These are phyloP conservation scores for Neurospora cerealis DNA, from an alignment of 495 filamentous ascomycete species.

Conservation along the genomic window DNA sequence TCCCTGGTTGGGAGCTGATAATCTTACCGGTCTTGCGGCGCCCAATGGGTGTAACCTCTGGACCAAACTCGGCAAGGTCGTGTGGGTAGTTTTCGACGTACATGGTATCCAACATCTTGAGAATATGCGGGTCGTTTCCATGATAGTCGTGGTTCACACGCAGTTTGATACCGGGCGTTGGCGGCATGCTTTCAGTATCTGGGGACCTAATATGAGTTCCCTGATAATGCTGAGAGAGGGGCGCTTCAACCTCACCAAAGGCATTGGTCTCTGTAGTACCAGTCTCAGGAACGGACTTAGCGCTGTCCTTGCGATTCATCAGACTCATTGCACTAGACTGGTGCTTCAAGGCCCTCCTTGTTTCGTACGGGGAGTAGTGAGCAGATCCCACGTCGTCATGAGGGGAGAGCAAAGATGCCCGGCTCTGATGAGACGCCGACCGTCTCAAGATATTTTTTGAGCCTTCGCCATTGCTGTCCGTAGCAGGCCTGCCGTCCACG, in stretches of 20 bases:
- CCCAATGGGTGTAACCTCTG: constrained; percentile 61
- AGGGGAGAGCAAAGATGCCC: constrained; percentile 7
- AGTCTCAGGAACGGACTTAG: constrained; percentile 77
- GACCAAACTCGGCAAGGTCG: constrained; percentile 70
- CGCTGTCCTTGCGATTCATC: constrained; percentile 63
- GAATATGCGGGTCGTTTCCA: constrained; percentile 81
- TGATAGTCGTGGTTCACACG: constrained; percentile 59
- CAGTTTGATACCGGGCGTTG: constrained; percentile 20
- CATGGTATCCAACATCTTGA: constrained; percentile 78
- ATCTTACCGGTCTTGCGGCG: constrained; percentile 51
- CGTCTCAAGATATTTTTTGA: constrained; percentile 22
- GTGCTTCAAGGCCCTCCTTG: constrained; percentile 38
- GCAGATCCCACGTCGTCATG: constrained; percentile 24
- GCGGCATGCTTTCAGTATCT: constrained; percentile 21
- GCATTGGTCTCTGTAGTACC: constrained; percentile 68
- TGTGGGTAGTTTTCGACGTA: constrained; percentile 85
- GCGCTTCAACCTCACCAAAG: constrained; percentile 76
- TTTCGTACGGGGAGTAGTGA: constrained; percentile 31
- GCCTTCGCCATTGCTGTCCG: constrained; percentile 11
- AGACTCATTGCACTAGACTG: constrained; percentile 76
- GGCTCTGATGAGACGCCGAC: constrained; percentile 19
- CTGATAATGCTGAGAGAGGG: constrained; percentile 36
- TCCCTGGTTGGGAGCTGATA: constrained; percentile 27
- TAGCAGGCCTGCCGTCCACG: constrained; percentile 19
- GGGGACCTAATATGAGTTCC: constrained; percentile 1